Evolutionary conservation across 768 basidiomycete genomes (phyloP).

Genomic region (Zangia roseola): DNA sequence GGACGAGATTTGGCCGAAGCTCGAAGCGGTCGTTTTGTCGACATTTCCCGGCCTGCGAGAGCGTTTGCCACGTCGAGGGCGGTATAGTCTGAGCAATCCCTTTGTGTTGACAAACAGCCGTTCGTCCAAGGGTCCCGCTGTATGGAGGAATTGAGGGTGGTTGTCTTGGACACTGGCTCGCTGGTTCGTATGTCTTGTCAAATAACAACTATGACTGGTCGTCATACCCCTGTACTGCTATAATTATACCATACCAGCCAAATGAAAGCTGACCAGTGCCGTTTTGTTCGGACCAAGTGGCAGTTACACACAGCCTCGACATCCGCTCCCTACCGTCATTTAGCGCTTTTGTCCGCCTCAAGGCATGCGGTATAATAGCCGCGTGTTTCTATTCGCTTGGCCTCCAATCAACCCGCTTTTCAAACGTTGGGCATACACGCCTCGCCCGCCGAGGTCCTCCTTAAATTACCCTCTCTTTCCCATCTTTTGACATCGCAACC

Average conservation of each 20-base stretch:
- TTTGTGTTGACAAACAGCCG: constrained; percentile 35
- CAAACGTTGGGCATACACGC: too few species aligned
- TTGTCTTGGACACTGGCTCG: not conserved
- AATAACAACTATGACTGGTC: constrained; percentile 5
- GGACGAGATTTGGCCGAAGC: constrained; percentile 87
- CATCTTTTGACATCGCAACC: not conserved
- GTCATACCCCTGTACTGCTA: constrained; percentile 9
- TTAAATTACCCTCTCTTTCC: not conserved
- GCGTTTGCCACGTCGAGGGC: constrained; percentile 45
- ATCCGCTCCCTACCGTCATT: not conserved
- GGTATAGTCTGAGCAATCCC: constrained; percentile 55
- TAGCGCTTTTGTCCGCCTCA: constrained; percentile 21
- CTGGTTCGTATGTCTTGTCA: constrained; percentile 3
- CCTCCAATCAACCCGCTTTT: too few species aligned
- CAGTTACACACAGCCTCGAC: constrained; percentile 12
- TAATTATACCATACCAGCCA: not conserved
- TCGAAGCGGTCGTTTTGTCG: constrained; percentile 59
- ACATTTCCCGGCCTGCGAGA: constrained; percentile 61
- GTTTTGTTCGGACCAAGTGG: too few species aligned
- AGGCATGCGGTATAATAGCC: constrained; percentile 21
- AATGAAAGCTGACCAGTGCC: too few species aligned
- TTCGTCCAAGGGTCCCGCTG: constrained; percentile 8
- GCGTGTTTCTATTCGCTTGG: not conserved
- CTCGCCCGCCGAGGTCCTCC: not conserved
- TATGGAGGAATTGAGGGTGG: constrained; percentile 15